Evolutionary conservation across 2,329 filamentous ascomycete genomes (phyloP).

Genomic region (Juglanconis sp.): DNA sequence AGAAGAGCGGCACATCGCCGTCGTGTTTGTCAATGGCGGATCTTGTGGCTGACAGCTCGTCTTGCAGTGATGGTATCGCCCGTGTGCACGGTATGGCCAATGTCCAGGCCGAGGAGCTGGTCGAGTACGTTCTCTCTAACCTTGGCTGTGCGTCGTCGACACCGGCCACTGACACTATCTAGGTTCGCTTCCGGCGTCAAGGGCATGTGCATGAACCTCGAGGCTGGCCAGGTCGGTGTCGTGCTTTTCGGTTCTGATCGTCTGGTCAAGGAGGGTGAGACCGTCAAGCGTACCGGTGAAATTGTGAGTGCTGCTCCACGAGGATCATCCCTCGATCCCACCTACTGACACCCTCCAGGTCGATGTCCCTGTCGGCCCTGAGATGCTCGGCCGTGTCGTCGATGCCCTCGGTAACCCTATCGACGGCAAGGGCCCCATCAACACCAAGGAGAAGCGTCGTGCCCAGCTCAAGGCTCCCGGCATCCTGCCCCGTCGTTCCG

Average conservation of each 20-base stretch:
- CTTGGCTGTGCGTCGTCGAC: slow-evolving; percentile 6
- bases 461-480: slow-evolving; percentile 98
- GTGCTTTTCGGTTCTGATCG: slow-evolving; percentile 99
- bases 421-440: slow-evolving; percentile 97
- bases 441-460: slow-evolving; percentile 88
- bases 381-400: slow-evolving; percentile 95
- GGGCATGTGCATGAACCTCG: slow-evolving; percentile 99
- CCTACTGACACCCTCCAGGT: slow-evolving; percentile 58
- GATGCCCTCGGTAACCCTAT: slow-evolving; percentile 99
- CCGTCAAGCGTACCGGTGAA: slow-evolving; percentile 98
- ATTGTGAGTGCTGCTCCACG: slow-evolving; percentile 68
- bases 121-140: slow-evolving; percentile 72
- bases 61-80: slow-evolving; percentile 95
- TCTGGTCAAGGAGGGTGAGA: slow-evolving; percentile 99
- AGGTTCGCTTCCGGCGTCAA: slow-evolving; percentile 99
- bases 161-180: slow-evolving; percentile 22
- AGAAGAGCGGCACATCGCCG: neutral
- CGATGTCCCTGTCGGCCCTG: slow-evolving; percentile 89
- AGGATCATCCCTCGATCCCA: neutral
- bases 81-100: slow-evolving; percentile 99
- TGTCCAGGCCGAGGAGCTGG: slow-evolving; percentile 99
- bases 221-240: slow-evolving; percentile 99
- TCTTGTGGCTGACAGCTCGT: slow-evolving; percentile 26
- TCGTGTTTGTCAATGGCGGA: neutral
- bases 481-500: slow-evolving; percentile 94